These are phyloP conservation scores for Kodamaea laetipori DNA, from an alignment of 805 yeast genomes.

Conservation along the genomic window DNA sequence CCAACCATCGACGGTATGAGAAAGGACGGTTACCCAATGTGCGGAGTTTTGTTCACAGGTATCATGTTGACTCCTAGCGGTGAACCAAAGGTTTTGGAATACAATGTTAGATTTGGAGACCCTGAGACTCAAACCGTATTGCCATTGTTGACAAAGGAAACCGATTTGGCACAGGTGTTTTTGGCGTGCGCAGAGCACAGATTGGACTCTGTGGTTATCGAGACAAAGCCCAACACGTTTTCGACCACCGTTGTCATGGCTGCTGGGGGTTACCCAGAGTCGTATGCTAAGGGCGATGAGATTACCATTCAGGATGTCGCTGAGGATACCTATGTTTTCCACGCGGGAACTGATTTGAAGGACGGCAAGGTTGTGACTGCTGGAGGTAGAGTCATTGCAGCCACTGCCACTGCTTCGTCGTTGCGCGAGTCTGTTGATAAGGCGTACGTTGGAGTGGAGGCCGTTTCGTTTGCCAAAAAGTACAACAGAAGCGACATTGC, in stretches of 20 bases:
- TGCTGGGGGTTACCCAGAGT: slow-evolving; percentile 95
- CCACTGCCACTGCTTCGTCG: slow-evolving; percentile 79
- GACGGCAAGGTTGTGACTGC: slow-evolving; percentile 72
- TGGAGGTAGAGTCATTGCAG: slow-evolving; percentile 97
- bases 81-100: slow-evolving; percentile 95
- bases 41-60: slow-evolving; percentile 94
- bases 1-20: slow-evolving; percentile 98
- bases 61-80: slow-evolving; percentile 76
- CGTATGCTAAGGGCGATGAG: slow-evolving; percentile 82
- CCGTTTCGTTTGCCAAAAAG: slow-evolving; percentile 69
- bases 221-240: slow-evolving; percentile 55
- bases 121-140: slow-evolving; percentile 98
- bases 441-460: slow-evolving; percentile 84
- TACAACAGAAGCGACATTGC: slow-evolving; percentile 94
- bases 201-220: slow-evolving; percentile 74
- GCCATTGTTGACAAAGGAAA: slow-evolving; percentile 75
- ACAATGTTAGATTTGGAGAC: slow-evolving; percentile 97
- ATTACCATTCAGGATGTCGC: slow-evolving; percentile 62
- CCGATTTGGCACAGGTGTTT: slow-evolving; percentile 93
- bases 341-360: slow-evolving; percentile 82
- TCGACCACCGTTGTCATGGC: slow-evolving; percentile 94
- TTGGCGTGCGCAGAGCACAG: slow-evolving; percentile 93
- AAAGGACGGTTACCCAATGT: slow-evolving; percentile 90
- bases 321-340: slow-evolving; percentile 75
- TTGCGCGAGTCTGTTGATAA: slow-evolving; percentile 78